Base-by-base conservation (phyloP, 345 rosid species). In the Citrus maxima region DNA sequence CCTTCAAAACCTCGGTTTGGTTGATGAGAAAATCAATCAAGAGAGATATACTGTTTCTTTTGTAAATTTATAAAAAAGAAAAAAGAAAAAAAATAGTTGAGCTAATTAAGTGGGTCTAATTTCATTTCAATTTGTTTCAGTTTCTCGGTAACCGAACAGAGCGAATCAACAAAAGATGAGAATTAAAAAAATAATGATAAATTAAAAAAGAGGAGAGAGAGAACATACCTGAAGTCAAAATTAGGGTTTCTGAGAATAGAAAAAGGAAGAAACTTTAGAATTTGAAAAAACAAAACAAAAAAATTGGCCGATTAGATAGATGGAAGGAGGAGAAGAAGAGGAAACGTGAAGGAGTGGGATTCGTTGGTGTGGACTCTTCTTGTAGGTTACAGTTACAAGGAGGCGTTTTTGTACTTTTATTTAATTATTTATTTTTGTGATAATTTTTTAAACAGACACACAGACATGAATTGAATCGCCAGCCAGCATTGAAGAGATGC, bases 341-440 rank as follows among this genome's bases (percentile, higher is more conserved):
- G 72, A 67, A 81, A 83, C 80, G 88, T 83, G 81, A 73, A 42
- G 80, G 74, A 70, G 87, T 72, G 61, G 88, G 54, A 78, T 64
- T 49, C 62, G 18, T 46, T 13, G 51, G 51, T 46, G 18, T 13
- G 51, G 51, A 16, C 51, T 46, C 51, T 13, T 13, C 51, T 46
- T 46, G 77, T 28, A 14, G 34, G 35, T n/a, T 58, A n/a, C 61
- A 49, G 65, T 16, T 10, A 16, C 34, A 30, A 37, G 30, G 38
- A 40, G 55, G 38, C 35, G 10, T 5, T 27, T 42, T 76, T 18
- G 46, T 70, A 49, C 42, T 32, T 58, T 64, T 37, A 55, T 10
- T 34, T 59, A 7, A n/a, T 58, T n/a, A 9, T 19, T 3, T 63
- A 6, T 3, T 21, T 40, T 16, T 28, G 72, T 27, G 32, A 14